Conservation (phyloP, 164 flowering plant genomes). For the Annona cherimola region DNA sequence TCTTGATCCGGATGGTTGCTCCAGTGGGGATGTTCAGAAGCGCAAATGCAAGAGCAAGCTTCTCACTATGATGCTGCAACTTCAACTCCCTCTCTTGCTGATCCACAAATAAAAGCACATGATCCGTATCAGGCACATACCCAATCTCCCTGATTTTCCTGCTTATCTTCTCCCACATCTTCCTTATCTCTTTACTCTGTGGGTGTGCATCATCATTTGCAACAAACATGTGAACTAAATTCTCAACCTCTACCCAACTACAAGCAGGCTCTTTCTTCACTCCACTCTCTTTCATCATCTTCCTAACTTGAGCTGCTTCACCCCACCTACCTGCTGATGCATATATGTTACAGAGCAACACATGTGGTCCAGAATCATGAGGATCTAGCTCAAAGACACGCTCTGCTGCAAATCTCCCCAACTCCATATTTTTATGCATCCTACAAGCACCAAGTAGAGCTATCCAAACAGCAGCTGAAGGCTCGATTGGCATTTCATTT, state of each 20-base stretch:
- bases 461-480: slow-evolving; percentile 57
- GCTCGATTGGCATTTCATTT: slow-evolving; percentile 47
- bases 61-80: slow-evolving; percentile 63
- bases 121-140: slow-evolving; percentile 52
- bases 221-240: slow-evolving; percentile 48
- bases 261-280: slow-evolving; percentile 69
- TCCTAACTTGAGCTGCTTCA: slow-evolving; percentile 52
- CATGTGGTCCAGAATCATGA: slow-evolving; percentile 53
- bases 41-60: slow-evolving; percentile 64
- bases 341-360: slow-evolving; percentile 54
- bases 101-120: slow-evolving; percentile 46
- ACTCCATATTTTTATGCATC: slow-evolving; percentile 57
- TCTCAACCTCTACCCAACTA: slow-evolving; percentile 75
- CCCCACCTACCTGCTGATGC: slow-evolving; percentile 55
- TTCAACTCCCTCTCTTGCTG: slow-evolving; percentile 50
- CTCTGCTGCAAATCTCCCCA: slow-evolving; percentile 61
- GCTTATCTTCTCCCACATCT: slow-evolving; percentile 41
- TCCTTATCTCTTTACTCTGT: slow-evolving; percentile 34
- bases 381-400: slow-evolving; percentile 59
- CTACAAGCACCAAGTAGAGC: slow-evolving; percentile 66
- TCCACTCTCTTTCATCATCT: slow-evolving; percentile 47
- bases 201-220: slow-evolving; percentile 54
- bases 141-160: slow-evolving; percentile 47
- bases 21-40: slow-evolving; percentile 46
- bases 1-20: slow-evolving; percentile 44